phyloP scores from a whole-genome alignment of 371 early-diverging fungal species.

The Rhizopus arrhizus region DNA sequence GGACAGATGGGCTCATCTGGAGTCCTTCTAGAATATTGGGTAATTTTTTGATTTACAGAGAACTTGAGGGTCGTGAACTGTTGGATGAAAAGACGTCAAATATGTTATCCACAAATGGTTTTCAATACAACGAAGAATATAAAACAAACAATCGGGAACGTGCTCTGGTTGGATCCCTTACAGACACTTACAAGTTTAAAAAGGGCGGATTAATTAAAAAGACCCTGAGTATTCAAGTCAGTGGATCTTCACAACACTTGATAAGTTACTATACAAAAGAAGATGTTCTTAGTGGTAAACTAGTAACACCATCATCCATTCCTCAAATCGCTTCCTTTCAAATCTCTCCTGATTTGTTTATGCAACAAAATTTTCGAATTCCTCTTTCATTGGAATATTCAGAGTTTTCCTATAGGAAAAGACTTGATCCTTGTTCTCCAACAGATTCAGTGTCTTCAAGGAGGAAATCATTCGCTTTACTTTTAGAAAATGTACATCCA shows the following conservation, averaged over 20 bases:
- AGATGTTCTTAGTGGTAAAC: conserved; percentile 58
- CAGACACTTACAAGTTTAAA: conserved; percentile 70
- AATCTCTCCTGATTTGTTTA: conserved; percentile 54
- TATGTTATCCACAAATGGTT: background rate
- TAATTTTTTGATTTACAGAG: conserved; percentile 78
- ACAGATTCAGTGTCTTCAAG: background rate
- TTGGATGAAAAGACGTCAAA: background rate
- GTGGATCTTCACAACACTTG: conserved; percentile 77
- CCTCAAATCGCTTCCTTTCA: conserved; percentile 50
- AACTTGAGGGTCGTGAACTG: conserved; percentile 60
- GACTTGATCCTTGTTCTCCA: background rate
- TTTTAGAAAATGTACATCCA: background rate
- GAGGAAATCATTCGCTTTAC: background rate
- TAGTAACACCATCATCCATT: conserved; percentile 57
- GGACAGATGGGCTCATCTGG: conserved; percentile 90
- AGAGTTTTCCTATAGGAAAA: background rate
- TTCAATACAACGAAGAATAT: background rate
- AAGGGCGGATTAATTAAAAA: conserved; percentile 84
- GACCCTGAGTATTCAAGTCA: conserved; percentile 76
- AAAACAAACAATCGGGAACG: conserved; percentile 58
- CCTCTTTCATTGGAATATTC: conserved; percentile 21
- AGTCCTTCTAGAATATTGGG: conserved; percentile 82
- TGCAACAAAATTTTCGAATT: conserved; percentile 61
- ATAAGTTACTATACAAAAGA: conserved; percentile 84
- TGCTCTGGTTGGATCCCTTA: conserved; percentile 63